Evolutionary conservation across 257 asterid genomes (phyloP), one percentile per base, ranked within the genome.

Genomic region (Nicotiana attenuata): DNA sequence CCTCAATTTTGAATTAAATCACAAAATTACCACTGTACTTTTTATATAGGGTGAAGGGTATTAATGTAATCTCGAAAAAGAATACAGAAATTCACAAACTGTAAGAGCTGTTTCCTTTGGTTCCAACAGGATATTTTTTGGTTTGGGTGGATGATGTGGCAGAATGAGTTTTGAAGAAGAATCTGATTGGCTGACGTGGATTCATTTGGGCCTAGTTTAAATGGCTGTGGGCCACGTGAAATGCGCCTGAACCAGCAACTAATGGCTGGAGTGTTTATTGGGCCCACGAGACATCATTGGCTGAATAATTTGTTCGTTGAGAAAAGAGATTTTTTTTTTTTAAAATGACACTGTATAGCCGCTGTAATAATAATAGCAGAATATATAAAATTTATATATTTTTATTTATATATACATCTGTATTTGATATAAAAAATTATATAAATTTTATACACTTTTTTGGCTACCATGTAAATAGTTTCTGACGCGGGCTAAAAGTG

Each of bases 141-240:
- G 2, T 68, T n/a, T 20, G 56, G 10, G 50, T 3, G 5, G 5
- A 67, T 67, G 53, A 35, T 13, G 13, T 71, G 59, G 78, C 59
- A 71, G 35, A 71, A 41, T 20, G 20, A 41, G 31, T 15, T 24
- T 38, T 52, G 33, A 38, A 4, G 33, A 31, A 41, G 78, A 45
- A 71, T 71, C 78, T 71, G 35, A 45, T 41, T 11, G 45, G 59
- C 78, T 71, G 78, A 71, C 35, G 78, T 71, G 78, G 59, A 20
- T 71, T 2, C 2, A 71, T 22, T 0, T 71, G 59, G n/a, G 59
- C 60, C 78, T 20, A 71, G 28, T 10, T n/a, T 11, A n/a, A 38
- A 20, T 10, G 76, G 3, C 6, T 28, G 35, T 45, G 78, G 78
- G 59, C 57, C 59, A 41, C n/a, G 35, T 45, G n/a, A 14, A 52